A percentile compares a stretch with the other conserved stretches of the same genome.
These are phyloP conservation scores for Pseudocercospora eumusae DNA, from an alignment of 2,329 filamentous ascomycete genomes.

Conservation along the genomic window DNA sequence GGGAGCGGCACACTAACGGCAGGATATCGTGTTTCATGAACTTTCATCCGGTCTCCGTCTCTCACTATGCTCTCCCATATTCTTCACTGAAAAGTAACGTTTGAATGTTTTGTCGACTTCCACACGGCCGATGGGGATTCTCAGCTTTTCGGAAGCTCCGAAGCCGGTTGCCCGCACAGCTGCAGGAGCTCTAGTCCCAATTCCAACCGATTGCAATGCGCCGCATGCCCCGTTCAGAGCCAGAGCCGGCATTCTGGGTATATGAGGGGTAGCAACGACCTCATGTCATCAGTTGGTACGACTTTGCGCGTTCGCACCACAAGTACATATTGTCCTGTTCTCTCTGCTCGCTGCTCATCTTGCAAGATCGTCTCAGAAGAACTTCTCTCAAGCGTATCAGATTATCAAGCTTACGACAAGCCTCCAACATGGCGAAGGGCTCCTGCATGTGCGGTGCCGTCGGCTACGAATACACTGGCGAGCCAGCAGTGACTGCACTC, in stretches of 20 bases:
- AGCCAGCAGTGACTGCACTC: constrained; percentile 44
- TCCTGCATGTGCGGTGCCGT: constrained; percentile 37
- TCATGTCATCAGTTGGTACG: neutral
- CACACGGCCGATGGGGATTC: constrained; percentile 14
- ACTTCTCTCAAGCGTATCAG: neutral
- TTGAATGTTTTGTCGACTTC: neutral
- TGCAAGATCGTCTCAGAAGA: neutral
- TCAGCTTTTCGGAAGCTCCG: neutral
- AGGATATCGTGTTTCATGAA: neutral
- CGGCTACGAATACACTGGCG: constrained; percentile 37
- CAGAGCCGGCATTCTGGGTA: neutral
- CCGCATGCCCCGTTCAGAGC: neutral
- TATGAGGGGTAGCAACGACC: neutral
- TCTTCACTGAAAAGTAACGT: neutral
- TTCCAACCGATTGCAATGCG: neutral
- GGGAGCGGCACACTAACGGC: neutral
- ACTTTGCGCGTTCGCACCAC: neutral
- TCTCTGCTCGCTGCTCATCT: no score
- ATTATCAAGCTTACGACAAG: neutral
- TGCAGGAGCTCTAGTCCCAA: neutral
- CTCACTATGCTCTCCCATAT: neutral
- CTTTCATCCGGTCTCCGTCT: neutral
- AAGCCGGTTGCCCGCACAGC: neutral
- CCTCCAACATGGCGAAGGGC: constrained; percentile 32
- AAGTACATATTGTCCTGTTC: neutral